phyloP scores from a whole-genome alignment of 2,329 filamentous ascomycete species.

The Ophiosphaerella korrae region DNA sequence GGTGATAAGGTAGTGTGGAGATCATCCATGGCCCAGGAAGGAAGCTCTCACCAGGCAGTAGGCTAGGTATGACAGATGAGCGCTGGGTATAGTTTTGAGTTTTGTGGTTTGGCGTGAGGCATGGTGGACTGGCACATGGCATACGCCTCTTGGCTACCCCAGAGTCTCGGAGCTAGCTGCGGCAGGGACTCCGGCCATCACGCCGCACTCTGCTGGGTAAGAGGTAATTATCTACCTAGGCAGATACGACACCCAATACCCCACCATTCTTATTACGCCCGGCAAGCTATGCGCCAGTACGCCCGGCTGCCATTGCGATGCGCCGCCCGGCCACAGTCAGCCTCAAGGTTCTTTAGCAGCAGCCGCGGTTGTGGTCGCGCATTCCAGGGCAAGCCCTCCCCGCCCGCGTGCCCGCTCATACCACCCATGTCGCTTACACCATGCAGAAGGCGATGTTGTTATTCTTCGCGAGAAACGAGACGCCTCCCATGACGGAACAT shows the following conservation, averaged over 20 bases:
- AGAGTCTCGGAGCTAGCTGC: conserved; percentile 11
- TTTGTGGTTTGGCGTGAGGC: conserved; percentile 10
- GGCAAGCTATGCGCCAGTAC: conserved; percentile 26
- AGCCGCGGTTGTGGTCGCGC: conserved; percentile 22
- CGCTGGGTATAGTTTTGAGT: conserved; percentile 10
- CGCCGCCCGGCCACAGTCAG: background rate
- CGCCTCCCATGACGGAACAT: conserved; percentile 41
- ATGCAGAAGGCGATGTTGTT: conserved; percentile 47
- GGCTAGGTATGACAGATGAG: background rate
- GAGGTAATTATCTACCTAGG: too few relatives aligned
- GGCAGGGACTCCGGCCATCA: conserved; percentile 6
- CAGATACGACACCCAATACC: background rate
- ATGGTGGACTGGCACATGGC: background rate
- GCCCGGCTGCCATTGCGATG: background rate
- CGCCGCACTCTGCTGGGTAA: conserved; percentile 11
- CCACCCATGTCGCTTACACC: conserved; percentile 14
- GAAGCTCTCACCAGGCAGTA: background rate
- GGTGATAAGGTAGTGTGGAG: conserved; percentile 5
- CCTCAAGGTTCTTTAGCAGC: conserved; percentile 24
- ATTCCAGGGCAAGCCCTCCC: conserved; percentile 35
- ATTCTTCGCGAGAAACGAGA: conserved; percentile 50
- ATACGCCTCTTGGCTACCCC: conserved; percentile 20
- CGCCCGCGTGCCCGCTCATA: background rate
- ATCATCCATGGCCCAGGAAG: conserved; percentile 19
- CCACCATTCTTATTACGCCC: conserved; percentile 17